A percentile compares a stretch with the other conserved stretches of the same genome.
phyloP scores from a whole-genome alignment of 2,329 filamentous ascomycete genomes.

The Fusarium veterinarium region DNA sequence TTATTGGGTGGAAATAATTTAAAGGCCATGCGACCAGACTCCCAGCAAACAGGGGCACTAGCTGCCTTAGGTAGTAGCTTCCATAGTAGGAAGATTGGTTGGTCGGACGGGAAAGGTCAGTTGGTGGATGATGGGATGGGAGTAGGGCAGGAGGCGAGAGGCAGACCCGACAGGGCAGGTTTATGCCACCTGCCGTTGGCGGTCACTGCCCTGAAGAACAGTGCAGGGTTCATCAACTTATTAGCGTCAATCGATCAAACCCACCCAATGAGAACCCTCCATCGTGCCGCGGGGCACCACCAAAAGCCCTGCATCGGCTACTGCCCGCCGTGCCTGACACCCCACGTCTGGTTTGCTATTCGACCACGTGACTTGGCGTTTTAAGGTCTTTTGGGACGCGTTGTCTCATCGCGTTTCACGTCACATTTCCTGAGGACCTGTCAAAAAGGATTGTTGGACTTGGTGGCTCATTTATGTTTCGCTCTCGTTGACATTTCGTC shows the following conservation, averaged over 20 bases:
- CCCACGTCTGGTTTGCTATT: constrained; percentile 50
- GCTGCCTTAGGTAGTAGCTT: not conserved
- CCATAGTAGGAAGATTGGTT: not conserved
- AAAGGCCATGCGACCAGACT: constrained; percentile 9
- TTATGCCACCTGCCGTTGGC: constrained; percentile 34
- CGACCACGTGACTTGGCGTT: constrained; percentile 20
- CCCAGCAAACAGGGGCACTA: constrained; percentile 9
- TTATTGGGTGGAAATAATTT: constrained; percentile 18
- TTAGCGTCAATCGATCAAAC: constrained; percentile 2
- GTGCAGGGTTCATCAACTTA: constrained; percentile 35
- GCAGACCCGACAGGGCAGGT: constrained; percentile 25
- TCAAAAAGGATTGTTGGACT: not conserved
- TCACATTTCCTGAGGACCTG: not conserved
- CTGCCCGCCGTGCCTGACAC: constrained; percentile 36
- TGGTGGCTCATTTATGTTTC: not conserved
- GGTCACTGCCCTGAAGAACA: constrained; percentile 38
- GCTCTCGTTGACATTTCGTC: not conserved
- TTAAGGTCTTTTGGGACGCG: constrained; percentile 11
- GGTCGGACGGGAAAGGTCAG: not conserved
- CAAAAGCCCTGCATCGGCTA: constrained; percentile 47
- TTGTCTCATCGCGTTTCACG: constrained; percentile 23
- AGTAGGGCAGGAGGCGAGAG: not conserved
- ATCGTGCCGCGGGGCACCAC: constrained; percentile 47
- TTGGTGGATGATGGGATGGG: not conserved
- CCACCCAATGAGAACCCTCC: constrained; percentile 32